These are phyloP conservation scores for Poronia punctata DNA, from an alignment of 495 filamentous ascomycete species.

Conservation along the genomic window DNA sequence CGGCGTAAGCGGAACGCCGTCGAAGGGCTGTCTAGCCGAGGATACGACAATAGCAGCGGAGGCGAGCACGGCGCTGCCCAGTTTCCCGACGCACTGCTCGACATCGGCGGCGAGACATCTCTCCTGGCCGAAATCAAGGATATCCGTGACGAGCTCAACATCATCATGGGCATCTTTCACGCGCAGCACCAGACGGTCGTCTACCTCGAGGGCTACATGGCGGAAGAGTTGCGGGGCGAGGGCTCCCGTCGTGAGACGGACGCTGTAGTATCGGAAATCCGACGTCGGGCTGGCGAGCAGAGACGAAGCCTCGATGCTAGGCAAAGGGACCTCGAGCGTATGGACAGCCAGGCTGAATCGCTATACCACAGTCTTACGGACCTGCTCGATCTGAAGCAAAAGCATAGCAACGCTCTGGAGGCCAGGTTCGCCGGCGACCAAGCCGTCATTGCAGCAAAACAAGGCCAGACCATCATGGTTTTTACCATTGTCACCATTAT, in stretches of 20 bases:
- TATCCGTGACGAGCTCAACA: conserved; percentile 67
- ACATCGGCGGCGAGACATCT: conserved; percentile 62
- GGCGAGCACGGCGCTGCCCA: conserved; percentile 28
- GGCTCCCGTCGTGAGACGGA: conserved; percentile 36
- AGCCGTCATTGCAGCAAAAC: conserved; percentile 55
- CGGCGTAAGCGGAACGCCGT: too few relatives aligned
- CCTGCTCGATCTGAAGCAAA: conserved; percentile 57
- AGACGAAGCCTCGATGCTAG: conserved; percentile 54
- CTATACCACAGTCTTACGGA: conserved; percentile 59
- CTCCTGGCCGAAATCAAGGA: conserved; percentile 63
- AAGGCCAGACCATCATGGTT: conserved; percentile 67
- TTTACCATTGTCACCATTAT: conserved; percentile 68
- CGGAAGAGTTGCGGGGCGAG: conserved; percentile 44
- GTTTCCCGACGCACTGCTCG: conserved; percentile 59
- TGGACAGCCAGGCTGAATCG: conserved; percentile 61
- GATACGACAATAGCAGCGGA: conserved; percentile 12
- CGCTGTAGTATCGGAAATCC: conserved; percentile 41
- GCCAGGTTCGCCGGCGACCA: conserved; percentile 63
- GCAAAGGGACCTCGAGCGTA: conserved; percentile 57
- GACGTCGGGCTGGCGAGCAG: conserved; percentile 54
- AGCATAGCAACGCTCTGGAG: conserved; percentile 66
- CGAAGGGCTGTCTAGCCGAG: too few relatives aligned
- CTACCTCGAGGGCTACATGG: conserved; percentile 46
- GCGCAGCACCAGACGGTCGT: conserved; percentile 51
- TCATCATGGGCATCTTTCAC: conserved; percentile 56